phyloP scores from a whole-genome alignment of 2,329 filamentous ascomycete species.

The Colletotrichum liriopes region DNA sequence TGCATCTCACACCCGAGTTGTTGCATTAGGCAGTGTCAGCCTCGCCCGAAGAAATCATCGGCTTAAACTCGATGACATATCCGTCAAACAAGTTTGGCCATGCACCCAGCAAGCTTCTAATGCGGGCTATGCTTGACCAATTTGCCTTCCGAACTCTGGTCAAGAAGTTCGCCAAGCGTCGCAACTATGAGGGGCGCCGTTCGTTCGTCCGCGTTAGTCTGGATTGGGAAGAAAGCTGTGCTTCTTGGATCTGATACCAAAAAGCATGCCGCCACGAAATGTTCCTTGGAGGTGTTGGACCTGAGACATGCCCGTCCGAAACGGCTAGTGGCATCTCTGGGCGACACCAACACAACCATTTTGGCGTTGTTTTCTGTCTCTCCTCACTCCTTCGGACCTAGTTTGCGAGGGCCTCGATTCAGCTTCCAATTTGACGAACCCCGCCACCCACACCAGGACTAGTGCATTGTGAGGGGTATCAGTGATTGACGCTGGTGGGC shows the following conservation, averaged over 20 bases:
- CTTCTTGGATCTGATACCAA: conserved; percentile 24
- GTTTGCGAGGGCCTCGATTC: conserved; percentile 20
- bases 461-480: conserved; percentile 16
- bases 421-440: not conserved
- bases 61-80: conserved; percentile 39
- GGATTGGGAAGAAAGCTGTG: conserved; percentile 7
- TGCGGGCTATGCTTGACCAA: conserved; percentile 11
- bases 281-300: conserved; percentile 24
- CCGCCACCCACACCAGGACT: conserved; percentile 8
- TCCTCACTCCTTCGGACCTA: conserved; percentile 4
- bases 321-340: conserved; percentile 22
- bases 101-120: conserved; percentile 4
- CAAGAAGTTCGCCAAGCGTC: conserved; percentile 36
- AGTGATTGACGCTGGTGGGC: conserved; percentile 11
- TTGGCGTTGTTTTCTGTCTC: conserved; percentile 21
- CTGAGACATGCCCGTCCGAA: conserved; percentile 37
- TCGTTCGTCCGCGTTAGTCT: conserved; percentile 13
- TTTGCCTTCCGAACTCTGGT: conserved; percentile 1
- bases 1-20: conserved; percentile 39
- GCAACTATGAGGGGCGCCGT: conserved; percentile 12
- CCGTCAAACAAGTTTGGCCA: conserved; percentile 34
- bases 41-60: conserved; percentile 22
- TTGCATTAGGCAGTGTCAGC: conserved; percentile 36
- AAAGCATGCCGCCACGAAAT: conserved; percentile 19
- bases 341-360: conserved; percentile 16